A percentile compares a stretch with the other conserved stretches of the same genome.
Evolutionary conservation across 2,329 filamentous ascomycete genomes (phyloP).

Genomic region (Phyllachora maydis): DNA sequence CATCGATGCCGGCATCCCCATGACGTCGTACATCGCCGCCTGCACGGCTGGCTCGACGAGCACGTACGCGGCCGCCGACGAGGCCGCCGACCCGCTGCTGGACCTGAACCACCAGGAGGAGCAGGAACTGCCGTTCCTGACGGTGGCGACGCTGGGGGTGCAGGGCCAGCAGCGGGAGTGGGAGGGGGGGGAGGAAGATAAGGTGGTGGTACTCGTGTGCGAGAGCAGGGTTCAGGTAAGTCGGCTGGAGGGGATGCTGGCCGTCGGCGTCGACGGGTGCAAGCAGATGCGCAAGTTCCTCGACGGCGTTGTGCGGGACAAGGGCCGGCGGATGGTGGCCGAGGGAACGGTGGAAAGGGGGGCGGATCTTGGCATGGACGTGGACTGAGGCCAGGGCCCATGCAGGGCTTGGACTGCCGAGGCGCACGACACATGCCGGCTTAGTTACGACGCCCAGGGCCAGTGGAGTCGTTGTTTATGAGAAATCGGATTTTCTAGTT

Average conservation of each 20-base stretch:
- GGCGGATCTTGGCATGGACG: slow-evolving; percentile 25
- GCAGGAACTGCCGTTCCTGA: slow-evolving; percentile 74
- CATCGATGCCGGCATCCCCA: slow-evolving; percentile 86
- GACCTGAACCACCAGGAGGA: slow-evolving; percentile 68
- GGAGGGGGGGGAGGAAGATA: slow-evolving; percentile 50
- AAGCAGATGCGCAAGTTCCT: slow-evolving; percentile 66
- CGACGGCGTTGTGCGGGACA: slow-evolving; percentile 57
- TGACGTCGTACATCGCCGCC: slow-evolving; percentile 77
- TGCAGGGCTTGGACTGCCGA: too few species aligned
- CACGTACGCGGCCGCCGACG: slow-evolving; percentile 41
- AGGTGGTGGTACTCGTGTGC: slow-evolving; percentile 61
- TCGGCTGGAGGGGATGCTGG: slow-evolving; percentile 78
- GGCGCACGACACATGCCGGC: too few species aligned
- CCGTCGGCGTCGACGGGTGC: slow-evolving; percentile 80
- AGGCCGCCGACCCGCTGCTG: slow-evolving; percentile 53
- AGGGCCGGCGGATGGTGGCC: slow-evolving; percentile 42
- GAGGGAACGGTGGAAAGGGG: slow-evolving; percentile 29
- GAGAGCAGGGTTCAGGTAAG: slow-evolving; percentile 73
- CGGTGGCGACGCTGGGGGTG: slow-evolving; percentile 64
- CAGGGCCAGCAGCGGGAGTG: too few species aligned
- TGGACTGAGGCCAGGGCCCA: slow-evolving; percentile 20
- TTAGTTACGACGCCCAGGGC: too few species aligned
- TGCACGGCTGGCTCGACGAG: slow-evolving; percentile 72
- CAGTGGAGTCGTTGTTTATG: too few species aligned
- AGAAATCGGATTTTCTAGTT: too few species aligned